Evolutionary conservation across 768 basidiomycete species (phyloP).

Genomic region (Hericium alpestre): DNA sequence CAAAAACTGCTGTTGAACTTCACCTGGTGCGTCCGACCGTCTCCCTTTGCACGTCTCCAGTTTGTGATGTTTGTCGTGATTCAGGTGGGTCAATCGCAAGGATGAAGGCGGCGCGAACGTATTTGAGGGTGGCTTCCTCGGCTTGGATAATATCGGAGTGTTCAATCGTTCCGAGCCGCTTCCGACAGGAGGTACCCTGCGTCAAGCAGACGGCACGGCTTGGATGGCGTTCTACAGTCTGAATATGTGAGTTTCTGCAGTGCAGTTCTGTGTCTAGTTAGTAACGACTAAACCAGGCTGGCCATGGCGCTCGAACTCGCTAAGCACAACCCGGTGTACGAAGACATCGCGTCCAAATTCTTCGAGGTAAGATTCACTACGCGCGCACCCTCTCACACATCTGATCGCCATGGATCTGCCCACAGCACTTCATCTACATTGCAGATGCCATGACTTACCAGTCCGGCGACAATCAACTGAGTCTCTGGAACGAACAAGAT

Average conservation of each 20-base stretch:
- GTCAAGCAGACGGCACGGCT: constrained; percentile 96
- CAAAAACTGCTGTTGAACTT: constrained; percentile 95
- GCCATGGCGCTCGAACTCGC: constrained; percentile 96
- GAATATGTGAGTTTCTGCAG: constrained; percentile 60
- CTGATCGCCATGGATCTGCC: constrained; percentile 5
- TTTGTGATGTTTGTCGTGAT: constrained; percentile 15
- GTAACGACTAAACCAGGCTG: constrained; percentile 42
- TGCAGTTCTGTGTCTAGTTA: background rate
- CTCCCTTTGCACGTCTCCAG: constrained; percentile 20
- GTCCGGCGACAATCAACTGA: constrained; percentile 64
- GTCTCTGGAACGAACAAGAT: constrained; percentile 93
- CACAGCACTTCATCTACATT: constrained; percentile 93
- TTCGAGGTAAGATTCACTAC: constrained; percentile 51
- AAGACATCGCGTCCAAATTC: constrained; percentile 98
- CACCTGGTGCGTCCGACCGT: constrained; percentile 48
- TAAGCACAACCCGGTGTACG: constrained; percentile 94
- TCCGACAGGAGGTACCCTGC: constrained; percentile 86
- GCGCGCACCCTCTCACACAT: background rate
- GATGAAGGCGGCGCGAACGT: constrained; percentile 91
- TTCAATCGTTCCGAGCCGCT: constrained; percentile 97
- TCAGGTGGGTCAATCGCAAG: constrained; percentile 89
- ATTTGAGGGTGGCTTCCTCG: constrained; percentile 97
- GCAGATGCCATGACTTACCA: constrained; percentile 96
- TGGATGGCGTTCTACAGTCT: constrained; percentile 99
- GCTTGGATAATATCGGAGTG: constrained; percentile 93